Conservation (phyloP, 2,329 filamentous ascomycete species). For the Scortechinia acanthostroma region DNA sequence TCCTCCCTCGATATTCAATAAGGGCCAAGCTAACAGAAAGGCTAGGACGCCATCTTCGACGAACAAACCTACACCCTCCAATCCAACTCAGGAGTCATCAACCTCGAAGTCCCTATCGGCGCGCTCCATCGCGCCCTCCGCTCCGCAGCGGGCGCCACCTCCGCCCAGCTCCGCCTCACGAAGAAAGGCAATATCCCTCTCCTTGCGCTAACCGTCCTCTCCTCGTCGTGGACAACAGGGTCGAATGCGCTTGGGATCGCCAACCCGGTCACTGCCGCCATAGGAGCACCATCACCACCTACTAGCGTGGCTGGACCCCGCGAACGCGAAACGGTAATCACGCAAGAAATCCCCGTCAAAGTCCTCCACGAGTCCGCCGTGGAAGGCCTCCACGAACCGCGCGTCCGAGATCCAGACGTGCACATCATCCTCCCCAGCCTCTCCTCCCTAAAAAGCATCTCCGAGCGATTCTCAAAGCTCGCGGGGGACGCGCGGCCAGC, state of each 20-base stretch:
- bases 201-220: slow-evolving; percentile 54
- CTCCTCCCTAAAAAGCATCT: slow-evolving; percentile 55
- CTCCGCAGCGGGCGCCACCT: slow-evolving; percentile 49
- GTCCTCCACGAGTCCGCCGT: slow-evolving; percentile 51
- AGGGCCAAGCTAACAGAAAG: slow-evolving; percentile 27
- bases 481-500: no score
- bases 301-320: slow-evolving; percentile 13
- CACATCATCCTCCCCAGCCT: slow-evolving; percentile 57
- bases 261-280: neutral
- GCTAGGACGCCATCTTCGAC: slow-evolving; percentile 52
- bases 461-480: slow-evolving; percentile 59
- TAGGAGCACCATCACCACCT: no score
- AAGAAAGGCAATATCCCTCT: slow-evolving; percentile 60
- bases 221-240: slow-evolving; percentile 26
- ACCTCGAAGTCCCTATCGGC: slow-evolving; percentile 59
- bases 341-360: slow-evolving; percentile 60
- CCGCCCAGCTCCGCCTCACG: slow-evolving; percentile 55
- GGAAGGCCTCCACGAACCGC: slow-evolving; percentile 54
- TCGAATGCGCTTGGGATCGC: neutral
- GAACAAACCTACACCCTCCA: slow-evolving; percentile 49
- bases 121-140: slow-evolving; percentile 55
- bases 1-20: slow-evolving; percentile 9
- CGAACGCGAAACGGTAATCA: slow-evolving; percentile 36
- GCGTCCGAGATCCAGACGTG: slow-evolving; percentile 56
- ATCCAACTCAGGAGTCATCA: slow-evolving; percentile 54